Evolutionary conservation across 371 early-diverging fungal species (phyloP).

Genomic region (Mucor indicus): DNA sequence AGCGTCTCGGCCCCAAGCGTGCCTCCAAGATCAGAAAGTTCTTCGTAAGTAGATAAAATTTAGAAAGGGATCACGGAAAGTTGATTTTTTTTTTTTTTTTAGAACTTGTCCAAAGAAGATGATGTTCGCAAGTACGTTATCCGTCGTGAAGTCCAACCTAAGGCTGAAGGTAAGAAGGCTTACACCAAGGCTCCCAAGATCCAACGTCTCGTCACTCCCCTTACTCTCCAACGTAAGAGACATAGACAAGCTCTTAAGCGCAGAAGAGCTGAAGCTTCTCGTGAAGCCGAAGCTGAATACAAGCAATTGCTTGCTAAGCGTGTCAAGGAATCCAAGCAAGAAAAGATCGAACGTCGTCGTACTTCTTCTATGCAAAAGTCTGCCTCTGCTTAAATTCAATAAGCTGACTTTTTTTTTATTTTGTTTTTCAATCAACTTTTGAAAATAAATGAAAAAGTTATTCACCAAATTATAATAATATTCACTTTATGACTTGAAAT

Average conservation of each 20-base stretch:
- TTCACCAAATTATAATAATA: too few species aligned
- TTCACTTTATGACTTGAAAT: neutral
- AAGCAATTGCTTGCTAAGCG: slow-evolving; percentile 89
- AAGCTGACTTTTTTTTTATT: neutral
- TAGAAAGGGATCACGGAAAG: neutral
- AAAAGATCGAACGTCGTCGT: slow-evolving; percentile 65
- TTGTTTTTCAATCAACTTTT: too few species aligned
- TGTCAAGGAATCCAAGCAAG: slow-evolving; percentile 83
- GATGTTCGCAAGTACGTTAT: slow-evolving; percentile 98
- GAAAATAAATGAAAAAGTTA: too few species aligned
- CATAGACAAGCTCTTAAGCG: slow-evolving; percentile 83
- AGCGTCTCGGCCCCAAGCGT: slow-evolving; percentile 98
- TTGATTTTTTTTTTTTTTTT: neutral
- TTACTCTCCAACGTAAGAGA: slow-evolving; percentile 94
- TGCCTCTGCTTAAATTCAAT: slow-evolving; percentile 26
- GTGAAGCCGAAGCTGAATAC: slow-evolving; percentile 91
- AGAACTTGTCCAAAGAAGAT: slow-evolving; percentile 91
- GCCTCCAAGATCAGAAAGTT: slow-evolving; percentile 98
- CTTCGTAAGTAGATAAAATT: slow-evolving; percentile 65
- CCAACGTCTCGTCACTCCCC: slow-evolving; percentile 97
- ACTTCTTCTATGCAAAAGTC: slow-evolving; percentile 61
- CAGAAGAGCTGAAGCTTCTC: slow-evolving; percentile 73
- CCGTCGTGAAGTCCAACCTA: slow-evolving; percentile 91
- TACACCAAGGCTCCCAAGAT: slow-evolving; percentile 95
- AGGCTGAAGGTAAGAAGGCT: slow-evolving; percentile 88